phyloP scores from a whole-genome alignment of 257 asterid genomes.

The Petrea volubilis region DNA sequence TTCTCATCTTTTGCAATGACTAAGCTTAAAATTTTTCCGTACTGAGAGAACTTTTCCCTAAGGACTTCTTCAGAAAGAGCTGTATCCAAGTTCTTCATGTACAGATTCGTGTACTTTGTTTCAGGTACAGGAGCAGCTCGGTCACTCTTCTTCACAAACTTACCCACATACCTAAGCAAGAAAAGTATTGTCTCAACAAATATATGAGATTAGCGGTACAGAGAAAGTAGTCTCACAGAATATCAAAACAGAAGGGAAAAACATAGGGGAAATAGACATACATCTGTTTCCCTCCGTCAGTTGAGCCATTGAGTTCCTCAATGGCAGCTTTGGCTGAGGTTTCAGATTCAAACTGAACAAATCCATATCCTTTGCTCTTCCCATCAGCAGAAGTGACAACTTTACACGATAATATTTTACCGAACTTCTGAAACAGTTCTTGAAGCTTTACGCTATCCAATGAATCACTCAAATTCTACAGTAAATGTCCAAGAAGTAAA shows the following conservation, averaged over 20 bases:
- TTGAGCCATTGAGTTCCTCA: constrained; percentile 48
- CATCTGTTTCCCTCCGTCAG: constrained; percentile 48
- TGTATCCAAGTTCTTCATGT: constrained; percentile 65
- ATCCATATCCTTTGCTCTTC: constrained; percentile 66
- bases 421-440: constrained; percentile 58
- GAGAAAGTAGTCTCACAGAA: background rate
- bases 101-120: constrained; percentile 55
- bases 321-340: constrained; percentile 53
- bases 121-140: constrained; percentile 35
- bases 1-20: constrained; percentile 56
- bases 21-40: constrained; percentile 56
- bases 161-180: constrained; percentile 50
- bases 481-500: background rate
- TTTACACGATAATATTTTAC: constrained; percentile 51
- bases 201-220: background rate
- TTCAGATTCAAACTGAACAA: constrained; percentile 60
- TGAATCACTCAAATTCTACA: constrained; percentile 51
- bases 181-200: background rate
- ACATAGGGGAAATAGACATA: constrained; percentile 22
- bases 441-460: constrained; percentile 44
- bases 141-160: constrained; percentile 58
- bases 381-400: constrained; percentile 53
- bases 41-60: constrained; percentile 50
- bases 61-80: constrained; percentile 55
- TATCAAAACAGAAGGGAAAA: constrained; percentile 3